These are phyloP conservation scores for Taphrina communis DNA, from an alignment of 1,139 yeast species.

Conservation along the genomic window DNA sequence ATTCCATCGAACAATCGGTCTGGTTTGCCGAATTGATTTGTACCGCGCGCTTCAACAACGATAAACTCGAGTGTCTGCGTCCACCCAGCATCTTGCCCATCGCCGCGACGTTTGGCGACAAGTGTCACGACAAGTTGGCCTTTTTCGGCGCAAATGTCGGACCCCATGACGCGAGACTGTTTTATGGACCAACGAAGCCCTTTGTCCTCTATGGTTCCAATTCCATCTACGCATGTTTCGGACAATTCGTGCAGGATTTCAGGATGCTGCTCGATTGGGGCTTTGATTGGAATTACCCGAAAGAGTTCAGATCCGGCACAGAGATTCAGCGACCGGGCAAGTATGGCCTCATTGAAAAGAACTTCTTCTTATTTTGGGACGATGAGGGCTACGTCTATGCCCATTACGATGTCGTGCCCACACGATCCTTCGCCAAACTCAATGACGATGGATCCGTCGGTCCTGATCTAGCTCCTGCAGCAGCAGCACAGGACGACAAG, in stretches of 20 bases:
- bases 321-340: slow-evolving; percentile 36
- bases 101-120: slow-evolving; percentile 10
- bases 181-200: slow-evolving; percentile 19
- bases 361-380: slow-evolving; percentile 27
- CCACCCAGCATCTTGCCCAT: slow-evolving; percentile 12
- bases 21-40: slow-evolving; percentile 26
- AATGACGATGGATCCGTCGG: slow-evolving; percentile 31
- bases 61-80: slow-evolving; percentile 11
- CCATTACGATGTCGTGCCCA: slow-evolving; percentile 27
- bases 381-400: neutral
- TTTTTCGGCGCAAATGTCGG: slow-evolving; percentile 5
- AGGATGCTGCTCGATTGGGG: slow-evolving; percentile 21
- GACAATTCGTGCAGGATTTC: slow-evolving; percentile 35
- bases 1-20: slow-evolving; percentile 11
- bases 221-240: slow-evolving; percentile 29
- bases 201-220: slow-evolving; percentile 26
- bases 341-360: slow-evolving; percentile 34
- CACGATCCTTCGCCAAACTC: slow-evolving; percentile 27
- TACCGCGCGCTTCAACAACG: slow-evolving; percentile 16
- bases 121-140: slow-evolving; percentile 6
- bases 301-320: slow-evolving; percentile 1
- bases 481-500: slow-evolving; percentile 17
- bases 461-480: slow-evolving; percentile 8
- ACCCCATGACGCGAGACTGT: slow-evolving; percentile 33
- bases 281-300: neutral